phyloP scores from a whole-genome alignment of 371 early-diverging fungal species.

The Rhizopus stolonifer region DNA sequence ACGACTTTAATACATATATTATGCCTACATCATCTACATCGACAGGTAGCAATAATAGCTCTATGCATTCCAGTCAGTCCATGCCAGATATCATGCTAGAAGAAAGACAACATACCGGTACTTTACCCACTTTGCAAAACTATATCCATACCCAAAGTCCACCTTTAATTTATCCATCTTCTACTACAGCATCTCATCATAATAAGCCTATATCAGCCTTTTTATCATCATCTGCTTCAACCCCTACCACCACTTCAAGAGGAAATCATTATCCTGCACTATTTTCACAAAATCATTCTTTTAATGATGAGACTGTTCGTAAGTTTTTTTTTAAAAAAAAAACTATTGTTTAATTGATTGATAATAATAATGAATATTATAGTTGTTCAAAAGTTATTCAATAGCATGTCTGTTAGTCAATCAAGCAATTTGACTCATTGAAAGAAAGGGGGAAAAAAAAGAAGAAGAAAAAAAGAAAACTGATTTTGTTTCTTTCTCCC shows the following conservation, averaged over 20 bases:
- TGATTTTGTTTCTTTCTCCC: background rate
- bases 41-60: slow-evolving; percentile 40
- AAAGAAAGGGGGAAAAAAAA: no score
- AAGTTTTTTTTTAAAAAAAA: no score
- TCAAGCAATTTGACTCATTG: slow-evolving; percentile 4
- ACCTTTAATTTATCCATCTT: slow-evolving; percentile 29
- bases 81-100: slow-evolving; percentile 30
- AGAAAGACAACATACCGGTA: slow-evolving; percentile 11
- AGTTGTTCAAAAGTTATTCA: slow-evolving; percentile 28
- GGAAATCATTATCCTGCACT: slow-evolving; percentile 14
- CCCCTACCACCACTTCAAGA: slow-evolving; percentile 12
- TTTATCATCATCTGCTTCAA: slow-evolving; percentile 22
- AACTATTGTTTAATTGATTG: background rate
- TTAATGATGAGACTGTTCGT: slow-evolving; percentile 29
- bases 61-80: slow-evolving; percentile 41
- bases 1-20: slow-evolving; percentile 36
- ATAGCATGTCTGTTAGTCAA: slow-evolving; percentile 23
- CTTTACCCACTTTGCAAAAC: slow-evolving; percentile 23
- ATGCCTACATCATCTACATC: slow-evolving; percentile 43
- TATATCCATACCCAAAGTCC: slow-evolving; percentile 20
- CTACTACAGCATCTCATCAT: slow-evolving; percentile 1
- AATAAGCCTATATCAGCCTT: background rate
- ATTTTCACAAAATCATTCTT: slow-evolving; percentile 26
- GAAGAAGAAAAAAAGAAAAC: no score
- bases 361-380: background rate